Conservation (phyloP, 202 grass and related monocot species). For the Saccharum hybrid region DNA sequence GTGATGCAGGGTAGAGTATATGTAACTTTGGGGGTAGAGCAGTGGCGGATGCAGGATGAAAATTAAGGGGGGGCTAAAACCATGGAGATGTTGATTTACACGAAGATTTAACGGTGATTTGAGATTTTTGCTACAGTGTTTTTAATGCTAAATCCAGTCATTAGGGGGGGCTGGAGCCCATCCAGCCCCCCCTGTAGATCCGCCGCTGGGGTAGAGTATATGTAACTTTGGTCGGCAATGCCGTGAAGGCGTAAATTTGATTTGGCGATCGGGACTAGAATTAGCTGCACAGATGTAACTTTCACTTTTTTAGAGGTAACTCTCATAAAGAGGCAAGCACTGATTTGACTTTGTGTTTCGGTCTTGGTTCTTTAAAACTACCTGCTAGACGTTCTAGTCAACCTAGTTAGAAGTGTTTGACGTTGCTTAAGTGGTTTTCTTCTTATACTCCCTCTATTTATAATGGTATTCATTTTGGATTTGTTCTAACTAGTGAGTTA, state of each 20-base stretch:
- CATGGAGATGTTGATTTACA: too few relatives aligned
- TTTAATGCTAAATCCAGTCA: too few relatives aligned
- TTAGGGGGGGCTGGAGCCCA: too few relatives aligned
- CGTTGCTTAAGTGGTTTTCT: neutral
- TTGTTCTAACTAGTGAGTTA: neutral
- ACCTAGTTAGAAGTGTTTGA: slow-evolving; percentile 21
- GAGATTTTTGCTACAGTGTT: too few relatives aligned
- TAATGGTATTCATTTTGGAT: neutral
- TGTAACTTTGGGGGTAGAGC: neutral
- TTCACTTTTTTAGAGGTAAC: too few relatives aligned
- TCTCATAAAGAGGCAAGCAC: neutral
- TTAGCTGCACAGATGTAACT: neutral
- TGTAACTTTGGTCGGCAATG: slow-evolving; percentile 35
- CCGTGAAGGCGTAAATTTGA: neutral
- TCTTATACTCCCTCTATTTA: neutral
- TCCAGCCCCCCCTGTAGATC: too few relatives aligned
- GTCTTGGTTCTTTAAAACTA: slow-evolving; percentile 18
- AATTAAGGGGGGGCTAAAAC: too few relatives aligned
- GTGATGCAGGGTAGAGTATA: neutral
- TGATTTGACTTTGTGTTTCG: slow-evolving; percentile 18
- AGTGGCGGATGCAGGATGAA: too few relatives aligned
- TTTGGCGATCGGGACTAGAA: neutral
- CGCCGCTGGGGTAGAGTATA: too few relatives aligned
- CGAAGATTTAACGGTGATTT: too few relatives aligned
- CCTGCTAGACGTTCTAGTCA: neutral